These are phyloP conservation scores for Setaria viridis DNA, from an alignment of 202 grass and related monocot species.

Conservation along the genomic window DNA sequence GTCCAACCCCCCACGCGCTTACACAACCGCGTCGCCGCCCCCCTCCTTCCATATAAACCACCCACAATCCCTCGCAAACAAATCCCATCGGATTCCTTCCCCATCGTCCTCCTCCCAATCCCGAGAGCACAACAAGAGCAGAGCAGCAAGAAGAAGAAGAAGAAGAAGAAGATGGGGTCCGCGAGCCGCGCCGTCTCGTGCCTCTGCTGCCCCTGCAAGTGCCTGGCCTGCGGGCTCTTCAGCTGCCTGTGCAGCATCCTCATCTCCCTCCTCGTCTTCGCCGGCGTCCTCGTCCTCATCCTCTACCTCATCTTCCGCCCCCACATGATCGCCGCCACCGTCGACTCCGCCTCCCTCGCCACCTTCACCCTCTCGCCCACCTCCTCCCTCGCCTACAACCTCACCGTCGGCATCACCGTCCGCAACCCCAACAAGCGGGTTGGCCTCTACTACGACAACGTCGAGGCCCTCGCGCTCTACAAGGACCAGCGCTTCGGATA, in stretches of 20 bases:
- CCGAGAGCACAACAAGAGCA: no score
- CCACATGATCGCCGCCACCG: constrained; percentile 60
- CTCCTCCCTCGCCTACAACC: constrained; percentile 46
- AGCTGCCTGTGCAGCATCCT: constrained; percentile 69
- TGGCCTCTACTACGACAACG: constrained; percentile 76
- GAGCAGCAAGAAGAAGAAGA: no score
- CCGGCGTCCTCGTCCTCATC: constrained; percentile 53
- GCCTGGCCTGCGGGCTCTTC: constrained; percentile 57
- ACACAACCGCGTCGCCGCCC: neutral
- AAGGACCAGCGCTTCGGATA: constrained; percentile 54
- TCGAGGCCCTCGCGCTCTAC: constrained; percentile 51
- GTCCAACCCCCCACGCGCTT: neutral
- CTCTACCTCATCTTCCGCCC: constrained; percentile 74
- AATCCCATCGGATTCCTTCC: neutral
- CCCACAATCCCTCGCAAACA: neutral
- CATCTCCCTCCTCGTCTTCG: constrained; percentile 47
- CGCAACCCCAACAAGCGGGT: constrained; percentile 84
- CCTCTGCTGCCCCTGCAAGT: constrained; percentile 67
- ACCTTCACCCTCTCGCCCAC: constrained; percentile 31
- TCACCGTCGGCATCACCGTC: constrained; percentile 56
- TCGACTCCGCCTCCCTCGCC: constrained; percentile 57
- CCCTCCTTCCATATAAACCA: neutral
- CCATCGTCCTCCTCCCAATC: no score
- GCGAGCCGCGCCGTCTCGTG: constrained; percentile 55
- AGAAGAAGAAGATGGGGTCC: neutral